Percentiles rank a stretch among this genome's conserved stretches.
Conservation (phyloP, 2,329 filamentous ascomycete genomes). For the Pseudomassariella vexata region DNA sequence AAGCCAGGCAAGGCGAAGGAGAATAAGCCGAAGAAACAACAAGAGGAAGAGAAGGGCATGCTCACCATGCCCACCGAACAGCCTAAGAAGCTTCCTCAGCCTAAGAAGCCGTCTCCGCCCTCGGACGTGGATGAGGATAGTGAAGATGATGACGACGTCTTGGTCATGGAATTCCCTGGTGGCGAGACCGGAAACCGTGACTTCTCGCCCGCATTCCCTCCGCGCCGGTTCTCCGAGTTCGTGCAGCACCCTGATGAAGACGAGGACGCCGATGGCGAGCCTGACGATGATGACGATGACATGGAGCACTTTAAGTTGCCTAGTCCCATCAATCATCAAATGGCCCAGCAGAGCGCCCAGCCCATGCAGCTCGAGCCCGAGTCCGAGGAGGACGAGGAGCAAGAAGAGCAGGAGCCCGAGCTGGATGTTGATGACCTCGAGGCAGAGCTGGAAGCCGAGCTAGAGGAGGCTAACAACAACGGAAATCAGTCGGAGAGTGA, state of each 20-base stretch:
- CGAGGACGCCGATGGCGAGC: conserved; percentile 37
- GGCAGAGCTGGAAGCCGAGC: conserved; percentile 20
- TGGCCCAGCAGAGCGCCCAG: conserved; percentile 10
- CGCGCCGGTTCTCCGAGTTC: conserved; percentile 48
- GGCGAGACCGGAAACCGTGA: conserved; percentile 34
- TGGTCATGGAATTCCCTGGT: conserved; percentile 56
- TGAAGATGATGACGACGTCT: conserved; percentile 49
- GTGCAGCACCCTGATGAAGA: conserved; percentile 39
- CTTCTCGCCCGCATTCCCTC: conserved; percentile 45
- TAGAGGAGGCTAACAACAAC: conserved; percentile 10
- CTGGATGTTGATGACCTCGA: conserved; percentile 27
- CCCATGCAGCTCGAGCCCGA: conserved; percentile 18
- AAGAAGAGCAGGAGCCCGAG: conserved; percentile 25
- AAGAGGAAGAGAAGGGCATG: neutral
- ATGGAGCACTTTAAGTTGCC: conserved; percentile 43
- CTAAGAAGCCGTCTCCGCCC: conserved; percentile 26
- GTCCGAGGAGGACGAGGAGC: conserved; percentile 25
- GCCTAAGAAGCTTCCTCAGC: conserved; percentile 7
- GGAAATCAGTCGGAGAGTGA: conserved; percentile 21
- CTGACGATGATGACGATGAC: conserved; percentile 34
- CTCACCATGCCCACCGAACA: conserved; percentile 1
- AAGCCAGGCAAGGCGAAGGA: conserved; percentile 9
- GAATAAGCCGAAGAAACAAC: conserved; percentile 4
- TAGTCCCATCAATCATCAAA: conserved; percentile 42
- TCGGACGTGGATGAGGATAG: conserved; percentile 42